Evolutionary conservation across 352 stramenopile genomes (phyloP), one percentile per base, ranked within the genome.

Genomic region (Pythium diclinum): DNA sequence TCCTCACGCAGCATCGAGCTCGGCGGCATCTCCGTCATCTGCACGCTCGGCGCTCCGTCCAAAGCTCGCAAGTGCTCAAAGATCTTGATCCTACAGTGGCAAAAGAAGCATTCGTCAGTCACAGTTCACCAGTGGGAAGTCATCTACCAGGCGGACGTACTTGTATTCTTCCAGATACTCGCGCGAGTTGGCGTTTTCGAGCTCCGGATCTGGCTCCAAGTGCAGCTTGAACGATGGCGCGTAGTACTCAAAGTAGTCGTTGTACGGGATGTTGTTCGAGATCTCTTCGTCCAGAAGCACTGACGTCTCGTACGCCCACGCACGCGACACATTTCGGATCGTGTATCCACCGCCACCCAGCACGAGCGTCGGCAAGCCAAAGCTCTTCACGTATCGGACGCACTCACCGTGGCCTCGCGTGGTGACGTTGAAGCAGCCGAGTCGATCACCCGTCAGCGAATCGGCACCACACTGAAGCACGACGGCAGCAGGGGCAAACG

Each of bases 381-480:
- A 96, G 69, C 82, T 91, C 58, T 96, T 95, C 21, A 97, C 87
- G 52, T 85, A 97, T 11, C 81, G 75, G 0, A 96, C 84, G 53
- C 82, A 92, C 64, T 89, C 81, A 17, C 80, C 87, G 46, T 96
- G 88, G 38, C 86, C 84, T 78, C 61, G 14, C 10, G 97, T 81
- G 25, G 94, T 99, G 16, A 99, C 79, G 74, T 99, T 99, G 71
- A 99, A 99, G 73, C 92, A 98, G 46, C 97, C 97, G 7, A 99
- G 79, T 23, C 96, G 90, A 76, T 99, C 97, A 36, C 94, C 95
- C 2, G 95, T 98, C 21, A 99, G 78, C 2, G 89, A 98, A 75
- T 99, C 97, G 1, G 97, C 96, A 56, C 97, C 97, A 75, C 97
- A 99, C 74, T 99, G 96, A 21, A 99, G 74, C 16, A 99, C 97